A percentile compares a stretch with the other conserved stretches of the same genome.
phyloP scores from a whole-genome alignment of 1,284 basidiomycete species.

The Trametes versicolor region DNA sequence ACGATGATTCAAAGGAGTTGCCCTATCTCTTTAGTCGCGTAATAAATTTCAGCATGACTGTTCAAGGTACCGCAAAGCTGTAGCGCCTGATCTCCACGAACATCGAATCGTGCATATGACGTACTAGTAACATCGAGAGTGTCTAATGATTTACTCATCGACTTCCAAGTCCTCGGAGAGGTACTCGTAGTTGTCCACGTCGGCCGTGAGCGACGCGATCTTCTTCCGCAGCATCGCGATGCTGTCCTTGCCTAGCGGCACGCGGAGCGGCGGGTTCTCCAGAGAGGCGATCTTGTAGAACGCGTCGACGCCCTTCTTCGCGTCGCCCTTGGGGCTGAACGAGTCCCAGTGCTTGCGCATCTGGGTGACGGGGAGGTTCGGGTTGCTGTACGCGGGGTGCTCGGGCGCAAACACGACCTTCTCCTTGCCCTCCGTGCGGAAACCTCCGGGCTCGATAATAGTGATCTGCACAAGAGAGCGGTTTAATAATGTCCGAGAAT shows the following conservation, averaged over 20 bases:
- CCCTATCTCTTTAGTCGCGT: too few species aligned
- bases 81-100: too few species aligned
- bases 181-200: conserved; percentile 5
- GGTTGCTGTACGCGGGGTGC: neutral
- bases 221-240: neutral
- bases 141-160: too few species aligned
- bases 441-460: neutral
- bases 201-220: neutral
- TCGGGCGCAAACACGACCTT: neutral
- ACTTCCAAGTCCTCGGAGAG: conserved; percentile 1
- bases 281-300: conserved; percentile 24
- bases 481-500: too few species aligned
- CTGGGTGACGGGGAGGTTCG: neutral
- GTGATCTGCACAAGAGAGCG: too few species aligned
- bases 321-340: conserved; percentile 9
- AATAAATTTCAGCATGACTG: too few species aligned
- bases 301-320: conserved; percentile 17
- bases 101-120: too few species aligned
- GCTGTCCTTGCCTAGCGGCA: conserved; percentile 19
- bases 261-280: conserved; percentile 24
- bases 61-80: too few species aligned
- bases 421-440: neutral
- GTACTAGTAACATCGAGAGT: too few species aligned
- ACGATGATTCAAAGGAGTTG: too few species aligned
- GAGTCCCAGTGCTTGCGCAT: conserved; percentile 2